Evolutionary conservation across 306 rosid genomes (phyloP), one percentile per base, ranked within the genome.

Genomic region (Vigna unguiculata): DNA sequence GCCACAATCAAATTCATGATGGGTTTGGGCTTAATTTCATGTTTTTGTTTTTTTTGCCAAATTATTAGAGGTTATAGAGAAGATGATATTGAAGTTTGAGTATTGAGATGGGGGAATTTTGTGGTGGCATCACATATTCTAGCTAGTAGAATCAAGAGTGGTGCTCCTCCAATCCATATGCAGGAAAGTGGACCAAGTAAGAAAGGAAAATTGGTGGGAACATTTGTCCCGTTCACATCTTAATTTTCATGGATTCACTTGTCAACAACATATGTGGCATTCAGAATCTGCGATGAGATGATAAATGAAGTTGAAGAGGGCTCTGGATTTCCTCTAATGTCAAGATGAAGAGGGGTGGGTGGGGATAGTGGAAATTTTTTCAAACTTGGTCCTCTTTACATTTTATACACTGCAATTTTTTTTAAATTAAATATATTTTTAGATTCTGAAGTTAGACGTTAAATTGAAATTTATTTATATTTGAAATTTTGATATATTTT

Each of bases 351-450:
- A 7, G 24, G 48, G 48, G n/a, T n/a, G 25, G 28, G 43, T n/a
- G 25, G 28, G 14, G 67, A 28, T 15, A 28, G 67, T 80, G 86
- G 76, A 36, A 59, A 59, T 28, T 28, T 59, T 59, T 59, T 59
- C 66, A 28, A 65, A 80, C 84, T 71, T 66, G 25, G 41, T 69
- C 24, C 48, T 87, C 59, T 83, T 75, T 69, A 76, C 69, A 61
- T 84, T 51, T 77, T 87, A 89, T 87, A 87, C 81, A 84, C 71
- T 72, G 47, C 68, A 83, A 61, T 72, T 82, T 78, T 84, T 71
- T 5, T 36, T 58, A 13, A n/a, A n/a, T n/a, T 58, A 58, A 25
- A 38, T 63, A 76, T 85, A 81, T n/a, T n/a, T n/a, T n/a, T n/a
- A n/a, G n/a, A n/a, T n/a, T n/a, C n/a, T n/a, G n/a, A n/a, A n/a